A percentile compares a stretch with the other conserved stretches of the same genome.
phyloP scores from a whole-genome alignment of 345 rosid species.

The Lenwebbia sp. region DNA sequence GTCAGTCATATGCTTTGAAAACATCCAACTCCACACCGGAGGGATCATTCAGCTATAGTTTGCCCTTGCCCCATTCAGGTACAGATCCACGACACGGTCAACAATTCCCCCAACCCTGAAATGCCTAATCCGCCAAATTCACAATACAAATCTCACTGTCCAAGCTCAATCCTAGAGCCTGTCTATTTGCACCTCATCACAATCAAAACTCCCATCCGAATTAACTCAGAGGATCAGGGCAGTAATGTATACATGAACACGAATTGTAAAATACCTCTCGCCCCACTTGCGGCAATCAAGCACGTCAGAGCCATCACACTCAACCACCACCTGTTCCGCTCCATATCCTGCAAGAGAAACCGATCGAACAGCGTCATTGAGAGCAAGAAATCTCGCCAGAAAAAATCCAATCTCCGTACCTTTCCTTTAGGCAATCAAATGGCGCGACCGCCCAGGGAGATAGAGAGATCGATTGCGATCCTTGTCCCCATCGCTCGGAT shows the following conservation, averaged over 20 bases:
- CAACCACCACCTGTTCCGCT: background rate
- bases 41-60: background rate
- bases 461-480: no score
- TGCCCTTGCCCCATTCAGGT: background rate
- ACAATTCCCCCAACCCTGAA: background rate
- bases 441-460: no score
- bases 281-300: background rate
- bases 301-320: background rate
- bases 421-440: no score
- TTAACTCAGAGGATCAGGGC: background rate
- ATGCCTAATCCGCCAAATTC: background rate
- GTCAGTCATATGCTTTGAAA: background rate
- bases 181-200: background rate
- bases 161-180: background rate
- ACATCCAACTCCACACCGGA: background rate
- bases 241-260: background rate
- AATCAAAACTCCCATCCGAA: background rate
- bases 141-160: background rate
- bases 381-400: slow-evolving; percentile 1
- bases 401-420: no score
- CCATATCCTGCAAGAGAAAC: background rate
- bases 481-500: no score
- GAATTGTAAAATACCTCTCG: background rate
- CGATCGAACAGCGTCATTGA: background rate
- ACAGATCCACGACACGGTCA: background rate